Evolutionary conservation across 169 alveolate species (phyloP), one percentile per base, ranked within the genome.

Genomic region (Cryptosporidium andersoni): DNA sequence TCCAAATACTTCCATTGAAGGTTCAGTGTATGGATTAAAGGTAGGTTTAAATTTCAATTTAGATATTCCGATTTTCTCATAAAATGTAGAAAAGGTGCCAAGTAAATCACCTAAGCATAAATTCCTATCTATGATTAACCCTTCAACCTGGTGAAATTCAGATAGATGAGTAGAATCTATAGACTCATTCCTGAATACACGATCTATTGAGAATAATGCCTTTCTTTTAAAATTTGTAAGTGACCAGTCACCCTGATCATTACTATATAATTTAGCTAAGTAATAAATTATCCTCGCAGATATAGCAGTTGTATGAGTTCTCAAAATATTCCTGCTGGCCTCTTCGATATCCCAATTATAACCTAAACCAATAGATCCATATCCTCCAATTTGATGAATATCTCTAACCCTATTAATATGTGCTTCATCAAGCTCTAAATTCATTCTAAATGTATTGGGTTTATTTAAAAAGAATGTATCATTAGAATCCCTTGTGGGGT

Each of bases 241-340:
- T 47, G 51, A 43, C 11, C 53, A 8, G 1, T 51, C 85, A 80
- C 65, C 37, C 82, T 89, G 88, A 42, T 52, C 92, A 89, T 90
- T 82, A 56, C 94, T 90, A 68, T 92, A 93, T 80, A 96, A 95
- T 88, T 96, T 95, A 8, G 99, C 99, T 62, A 97, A 90, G 66
- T 91, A 81, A 81, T 94, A 94, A 48, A 98, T 93, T 95, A 96
- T 92, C 67, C 98, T 92, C 39, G 99, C 97, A 1, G 99, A 94
- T 74, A 96, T 97, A 1, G 99, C 99, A n/a, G 99, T 98, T 2
- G 99, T 97, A 89, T 98, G 99, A 2, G 99, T 98, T 89, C 99
- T 90, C 81, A 97, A 92, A 36, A 92, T 91, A 80, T 90, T 95
- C 90, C 47, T 92, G 82, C 58, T 68, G 14, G 92, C 89, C 53